Conservation (phyloP, 2,329 filamentous ascomycete genomes). For the Arthrobotrys conoides region DNA sequence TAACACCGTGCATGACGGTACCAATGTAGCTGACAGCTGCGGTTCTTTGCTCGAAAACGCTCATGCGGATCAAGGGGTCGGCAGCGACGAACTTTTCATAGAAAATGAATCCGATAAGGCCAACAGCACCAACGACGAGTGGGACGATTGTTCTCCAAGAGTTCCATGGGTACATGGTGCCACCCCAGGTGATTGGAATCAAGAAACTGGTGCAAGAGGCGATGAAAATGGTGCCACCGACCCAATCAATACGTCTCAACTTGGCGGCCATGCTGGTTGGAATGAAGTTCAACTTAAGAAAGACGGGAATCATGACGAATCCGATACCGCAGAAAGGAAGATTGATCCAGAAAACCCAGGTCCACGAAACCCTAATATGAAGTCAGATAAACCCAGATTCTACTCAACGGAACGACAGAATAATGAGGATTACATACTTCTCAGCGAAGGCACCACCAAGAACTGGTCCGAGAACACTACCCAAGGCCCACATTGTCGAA, state of each 20-base stretch:
- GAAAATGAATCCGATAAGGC: slow-evolving; percentile 71
- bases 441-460: slow-evolving; percentile 73
- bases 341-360: slow-evolving; percentile 78
- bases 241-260: slow-evolving; percentile 74
- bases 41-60: slow-evolving; percentile 70
- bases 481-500: slow-evolving; percentile 72
- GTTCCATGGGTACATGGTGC: slow-evolving; percentile 76
- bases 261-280: slow-evolving; percentile 70
- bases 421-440: slow-evolving; percentile 62
- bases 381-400: slow-evolving; percentile 1
- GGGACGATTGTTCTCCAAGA: slow-evolving; percentile 76
- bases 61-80: slow-evolving; percentile 70
- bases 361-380: slow-evolving; percentile 68
- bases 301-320: slow-evolving; percentile 70
- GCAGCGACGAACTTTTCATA: slow-evolving; percentile 72
- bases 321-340: slow-evolving; percentile 73
- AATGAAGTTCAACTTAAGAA: slow-evolving; percentile 71
- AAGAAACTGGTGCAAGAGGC: slow-evolving; percentile 73
- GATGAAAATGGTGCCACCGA: slow-evolving; percentile 75
- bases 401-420: neutral
- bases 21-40: slow-evolving; percentile 71
- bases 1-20: slow-evolving; percentile 73
- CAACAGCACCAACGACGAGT: slow-evolving; percentile 72
- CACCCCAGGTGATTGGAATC: slow-evolving; percentile 76
- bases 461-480: slow-evolving; percentile 71